Percentiles rank a stretch among this genome's conserved stretches.
These are phyloP conservation scores for Caloboletus firmus DNA, from an alignment of 1,284 basidiomycete species.

Conservation along the genomic window DNA sequence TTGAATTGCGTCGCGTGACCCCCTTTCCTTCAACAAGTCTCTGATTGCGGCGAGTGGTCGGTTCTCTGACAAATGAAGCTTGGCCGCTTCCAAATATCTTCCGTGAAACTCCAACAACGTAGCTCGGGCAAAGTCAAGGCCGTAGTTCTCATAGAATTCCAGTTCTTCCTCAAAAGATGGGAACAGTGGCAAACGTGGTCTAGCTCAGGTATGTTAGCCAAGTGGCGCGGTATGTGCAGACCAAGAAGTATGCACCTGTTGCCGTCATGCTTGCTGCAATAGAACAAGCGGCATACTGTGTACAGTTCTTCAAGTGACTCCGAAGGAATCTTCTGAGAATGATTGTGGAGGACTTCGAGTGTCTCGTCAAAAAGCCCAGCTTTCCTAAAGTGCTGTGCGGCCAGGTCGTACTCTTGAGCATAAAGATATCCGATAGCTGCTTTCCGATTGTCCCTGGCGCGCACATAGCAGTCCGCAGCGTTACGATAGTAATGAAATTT, in stretches of 20 bases:
- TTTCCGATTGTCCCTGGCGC: slow-evolving; percentile 38
- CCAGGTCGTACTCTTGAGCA: slow-evolving; percentile 45
- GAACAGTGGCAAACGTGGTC: slow-evolving; percentile 50
- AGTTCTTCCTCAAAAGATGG: slow-evolving; percentile 50
- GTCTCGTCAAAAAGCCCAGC: slow-evolving; percentile 55
- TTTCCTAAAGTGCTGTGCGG: slow-evolving; percentile 50
- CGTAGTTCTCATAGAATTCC: slow-evolving; percentile 57
- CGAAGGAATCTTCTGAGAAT: slow-evolving; percentile 35
- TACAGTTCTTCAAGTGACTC: slow-evolving; percentile 43
- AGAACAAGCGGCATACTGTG: slow-evolving; percentile 52
- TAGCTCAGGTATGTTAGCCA: slow-evolving; percentile 33
- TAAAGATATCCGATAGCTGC: slow-evolving; percentile 50
- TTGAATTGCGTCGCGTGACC: slow-evolving; percentile 30
- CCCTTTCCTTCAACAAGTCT: slow-evolving; percentile 42
- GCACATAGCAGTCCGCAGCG: slow-evolving; percentile 54
- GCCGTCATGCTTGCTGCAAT: slow-evolving; percentile 41
- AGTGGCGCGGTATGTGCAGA: background rate
- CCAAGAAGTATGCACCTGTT: slow-evolving; percentile 26
- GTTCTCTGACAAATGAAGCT: slow-evolving; percentile 54
- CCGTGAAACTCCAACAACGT: slow-evolving; percentile 48
- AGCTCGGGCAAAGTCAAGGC: slow-evolving; percentile 53
- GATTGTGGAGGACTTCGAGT: slow-evolving; percentile 44
- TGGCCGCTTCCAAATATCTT: slow-evolving; percentile 52
- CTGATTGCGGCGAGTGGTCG: slow-evolving; percentile 48
- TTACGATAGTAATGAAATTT: slow-evolving; percentile 45